Percentiles rank a stretch among this genome's conserved stretches.
These are phyloP conservation scores for Myxozyma sirexii DNA, from an alignment of 805 yeast genomes.

Conservation along the genomic window DNA sequence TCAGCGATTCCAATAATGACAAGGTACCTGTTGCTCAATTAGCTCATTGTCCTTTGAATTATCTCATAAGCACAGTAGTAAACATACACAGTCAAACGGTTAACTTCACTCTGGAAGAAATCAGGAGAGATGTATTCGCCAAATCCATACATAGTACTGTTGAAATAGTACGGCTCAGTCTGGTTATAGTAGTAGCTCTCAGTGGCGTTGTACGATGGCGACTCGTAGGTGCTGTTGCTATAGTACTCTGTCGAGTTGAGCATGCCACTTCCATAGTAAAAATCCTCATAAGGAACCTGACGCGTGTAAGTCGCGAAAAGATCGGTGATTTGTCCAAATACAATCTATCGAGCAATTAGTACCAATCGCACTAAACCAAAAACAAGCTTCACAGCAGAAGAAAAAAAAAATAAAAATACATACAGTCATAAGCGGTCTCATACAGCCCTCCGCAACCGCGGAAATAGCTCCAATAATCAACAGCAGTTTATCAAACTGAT, in stretches of 20 bases:
- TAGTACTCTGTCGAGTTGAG: constrained; percentile 43
- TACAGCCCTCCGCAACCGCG: constrained; percentile 46
- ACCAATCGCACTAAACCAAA: not conserved
- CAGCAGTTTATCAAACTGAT: constrained; percentile 38
- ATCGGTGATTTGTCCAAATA: constrained; percentile 48
- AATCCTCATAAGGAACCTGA: constrained; percentile 34
- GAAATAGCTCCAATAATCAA: constrained; percentile 40
- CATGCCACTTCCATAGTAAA: constrained; percentile 41
- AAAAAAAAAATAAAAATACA: too few species aligned
- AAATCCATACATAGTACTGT: constrained; percentile 10
- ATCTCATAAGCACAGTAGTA: constrained; percentile 20
- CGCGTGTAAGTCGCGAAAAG: constrained; percentile 39
- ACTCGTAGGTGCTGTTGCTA: constrained; percentile 14
- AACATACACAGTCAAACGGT: constrained; percentile 34
- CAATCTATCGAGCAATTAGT: constrained; percentile 40
- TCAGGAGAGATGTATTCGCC: constrained; percentile 23
- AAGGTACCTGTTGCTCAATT: constrained; percentile 38
- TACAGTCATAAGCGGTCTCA: constrained; percentile 42
- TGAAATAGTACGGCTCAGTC: constrained; percentile 1
- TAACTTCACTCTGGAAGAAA: constrained; percentile 28
- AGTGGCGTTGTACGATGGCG: constrained; percentile 10
- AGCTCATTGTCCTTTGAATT: not conserved
- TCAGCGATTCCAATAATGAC: constrained; percentile 48
- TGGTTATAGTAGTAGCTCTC: not conserved
- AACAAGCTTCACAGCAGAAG: too few species aligned